Conservation (phyloP, 176 grass and related monocot genomes). For the Pharus latifolius region DNA sequence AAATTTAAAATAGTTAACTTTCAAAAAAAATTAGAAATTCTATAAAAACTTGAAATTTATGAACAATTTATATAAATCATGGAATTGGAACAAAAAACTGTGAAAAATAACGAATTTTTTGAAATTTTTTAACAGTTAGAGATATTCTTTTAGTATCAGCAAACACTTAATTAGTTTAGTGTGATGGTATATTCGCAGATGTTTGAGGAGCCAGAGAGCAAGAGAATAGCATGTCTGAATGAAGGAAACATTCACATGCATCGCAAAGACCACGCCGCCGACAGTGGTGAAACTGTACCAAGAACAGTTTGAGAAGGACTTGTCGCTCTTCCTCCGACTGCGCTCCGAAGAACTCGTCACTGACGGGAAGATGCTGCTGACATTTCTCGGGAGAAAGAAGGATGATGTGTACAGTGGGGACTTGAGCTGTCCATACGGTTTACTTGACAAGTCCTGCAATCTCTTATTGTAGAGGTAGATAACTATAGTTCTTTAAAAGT, state of each 20-base stretch:
- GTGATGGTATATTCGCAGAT: background rate
- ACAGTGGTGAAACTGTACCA: slow-evolving; percentile 17
- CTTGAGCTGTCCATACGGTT: background rate
- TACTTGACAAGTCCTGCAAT: slow-evolving; percentile 1
- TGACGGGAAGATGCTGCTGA: slow-evolving; percentile 21
- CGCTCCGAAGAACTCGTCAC: slow-evolving; percentile 13
- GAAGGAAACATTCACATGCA: slow-evolving; percentile 29
- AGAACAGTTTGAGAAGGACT: slow-evolving; percentile 17
- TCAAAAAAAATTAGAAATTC: too few species aligned
- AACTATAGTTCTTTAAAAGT: too few species aligned
- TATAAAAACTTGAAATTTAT: too few species aligned
- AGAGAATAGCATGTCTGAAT: background rate
- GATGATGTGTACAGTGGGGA: background rate
- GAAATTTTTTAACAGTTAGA: too few species aligned
- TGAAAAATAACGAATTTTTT: too few species aligned
- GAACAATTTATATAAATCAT: too few species aligned
- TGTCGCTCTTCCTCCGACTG: slow-evolving; percentile 7
- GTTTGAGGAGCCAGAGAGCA: background rate
- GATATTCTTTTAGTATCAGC: too few species aligned
- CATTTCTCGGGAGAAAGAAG: slow-evolving; percentile 15
- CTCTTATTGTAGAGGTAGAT: background rate
- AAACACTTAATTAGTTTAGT: too few species aligned
- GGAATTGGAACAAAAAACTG: too few species aligned
- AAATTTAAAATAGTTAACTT: too few species aligned
- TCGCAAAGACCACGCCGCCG: background rate